These are phyloP conservation scores for Polychytrium aggregatum DNA, from an alignment of 192 early-diverging fungal genomes.

Conservation along the genomic window DNA sequence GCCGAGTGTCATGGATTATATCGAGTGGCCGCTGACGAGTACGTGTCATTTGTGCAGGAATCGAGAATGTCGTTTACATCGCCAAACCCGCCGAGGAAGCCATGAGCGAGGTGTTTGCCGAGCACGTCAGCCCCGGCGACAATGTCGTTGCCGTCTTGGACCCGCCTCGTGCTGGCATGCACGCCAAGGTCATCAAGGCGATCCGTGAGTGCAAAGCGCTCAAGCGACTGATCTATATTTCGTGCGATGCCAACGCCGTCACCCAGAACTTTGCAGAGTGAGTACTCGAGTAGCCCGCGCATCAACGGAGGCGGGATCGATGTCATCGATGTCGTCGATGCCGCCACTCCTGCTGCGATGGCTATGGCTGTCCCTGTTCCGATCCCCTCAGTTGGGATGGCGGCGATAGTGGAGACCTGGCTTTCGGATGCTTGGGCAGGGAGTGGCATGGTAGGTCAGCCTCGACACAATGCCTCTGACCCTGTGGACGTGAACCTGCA, in stretches of 20 bases:
- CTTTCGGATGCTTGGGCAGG: constrained; percentile 6
- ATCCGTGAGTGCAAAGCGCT: constrained; percentile 44
- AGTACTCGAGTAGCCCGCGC: constrained; percentile 5
- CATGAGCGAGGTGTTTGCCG: constrained; percentile 19
- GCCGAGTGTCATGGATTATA: constrained; percentile 3
- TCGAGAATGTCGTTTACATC: constrained; percentile 47
- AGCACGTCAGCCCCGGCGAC: constrained; percentile 28
- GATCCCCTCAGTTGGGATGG: no score
- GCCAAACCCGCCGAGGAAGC: constrained; percentile 51
- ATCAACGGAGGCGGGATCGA: no score
- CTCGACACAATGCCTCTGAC: no score
- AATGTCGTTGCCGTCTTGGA: constrained; percentile 63
- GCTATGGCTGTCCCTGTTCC: background rate
- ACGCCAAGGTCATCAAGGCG: constrained; percentile 47
- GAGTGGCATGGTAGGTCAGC: no score
- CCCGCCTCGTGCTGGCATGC: constrained; percentile 56
- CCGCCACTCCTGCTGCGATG: no score
- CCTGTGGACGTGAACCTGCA: no score
- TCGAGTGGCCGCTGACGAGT: background rate
- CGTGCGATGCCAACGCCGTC: constrained; percentile 51
- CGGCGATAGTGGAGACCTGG: background rate
- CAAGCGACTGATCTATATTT: constrained; percentile 52
- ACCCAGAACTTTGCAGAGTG: constrained; percentile 53
- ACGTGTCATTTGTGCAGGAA: constrained; percentile 10
- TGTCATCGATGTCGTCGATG: no score